phyloP scores from a whole-genome alignment of 495 filamentous ascomycete genomes.

The Amphirosellinia nigrospora region DNA sequence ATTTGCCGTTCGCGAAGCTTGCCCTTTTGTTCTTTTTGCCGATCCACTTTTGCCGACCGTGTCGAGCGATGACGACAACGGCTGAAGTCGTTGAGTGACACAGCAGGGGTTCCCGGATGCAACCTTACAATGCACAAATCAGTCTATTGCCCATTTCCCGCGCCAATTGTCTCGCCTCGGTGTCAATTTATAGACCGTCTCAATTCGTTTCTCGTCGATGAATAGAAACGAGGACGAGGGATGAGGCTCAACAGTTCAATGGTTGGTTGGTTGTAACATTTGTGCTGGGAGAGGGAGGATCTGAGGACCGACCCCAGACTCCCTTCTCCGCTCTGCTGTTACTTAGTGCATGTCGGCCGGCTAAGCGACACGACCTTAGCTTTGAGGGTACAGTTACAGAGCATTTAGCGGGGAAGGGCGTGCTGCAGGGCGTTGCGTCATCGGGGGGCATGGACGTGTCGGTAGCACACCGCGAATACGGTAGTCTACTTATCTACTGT shows the following conservation, averaged over 20 bases:
- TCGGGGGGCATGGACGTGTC: slow-evolving; percentile 12
- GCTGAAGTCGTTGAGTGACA: slow-evolving; percentile 21
- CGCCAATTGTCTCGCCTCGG: background rate
- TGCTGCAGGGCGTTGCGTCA: slow-evolving; percentile 26
- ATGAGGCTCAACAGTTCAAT: background rate
- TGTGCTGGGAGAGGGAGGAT: background rate
- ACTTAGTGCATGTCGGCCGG: slow-evolving; percentile 5
- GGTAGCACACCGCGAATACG: background rate
- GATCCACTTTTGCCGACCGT: slow-evolving; percentile 22
- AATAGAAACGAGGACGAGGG: background rate
- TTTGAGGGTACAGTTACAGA: slow-evolving; percentile 16
- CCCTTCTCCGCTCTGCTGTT: background rate
- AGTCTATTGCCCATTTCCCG: background rate
- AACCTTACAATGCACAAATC: background rate
- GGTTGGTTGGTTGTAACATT: background rate
- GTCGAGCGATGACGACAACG: slow-evolving; percentile 23
- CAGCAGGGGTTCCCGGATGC: slow-evolving; percentile 5
- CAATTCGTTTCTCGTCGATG: background rate
- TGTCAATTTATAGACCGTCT: background rate
- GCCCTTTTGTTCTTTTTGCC: slow-evolving; percentile 2
- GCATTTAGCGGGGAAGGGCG: slow-evolving; percentile 15
- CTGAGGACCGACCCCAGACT: slow-evolving; percentile 8
- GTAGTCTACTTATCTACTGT: background rate
- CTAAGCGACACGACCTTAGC: slow-evolving; percentile 19
- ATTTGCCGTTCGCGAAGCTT: slow-evolving; percentile 13